Percentiles rank a stretch among this genome's conserved stretches.
Evolutionary conservation across 306 rosid species (phyloP).

Genomic region (Oxytropis ochrocephala): DNA sequence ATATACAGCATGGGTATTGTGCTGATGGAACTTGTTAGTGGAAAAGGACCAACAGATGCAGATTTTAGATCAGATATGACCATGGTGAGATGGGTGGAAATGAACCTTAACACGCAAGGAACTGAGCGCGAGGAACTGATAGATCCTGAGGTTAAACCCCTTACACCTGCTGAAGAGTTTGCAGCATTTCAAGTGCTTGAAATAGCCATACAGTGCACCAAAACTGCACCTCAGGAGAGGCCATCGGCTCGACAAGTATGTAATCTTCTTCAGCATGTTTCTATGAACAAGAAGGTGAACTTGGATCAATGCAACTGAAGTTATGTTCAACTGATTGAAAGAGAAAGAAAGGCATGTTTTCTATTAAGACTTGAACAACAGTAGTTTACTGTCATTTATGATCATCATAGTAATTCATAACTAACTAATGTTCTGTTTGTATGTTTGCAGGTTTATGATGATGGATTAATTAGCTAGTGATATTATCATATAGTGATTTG

Average conservation of each 20-base stretch:
- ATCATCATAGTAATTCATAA: too few relatives aligned
- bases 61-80: conserved; percentile 58
- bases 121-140: conserved; percentile 41
- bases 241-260: conserved; percentile 69
- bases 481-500: too few relatives aligned
- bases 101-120: conserved; percentile 34
- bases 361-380: too few relatives aligned
- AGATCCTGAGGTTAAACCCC: conserved; percentile 52
- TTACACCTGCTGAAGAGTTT: conserved; percentile 47
- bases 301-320: conserved; percentile 16
- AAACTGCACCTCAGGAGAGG: conserved; percentile 65
- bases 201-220: conserved; percentile 76
- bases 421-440: too few relatives aligned
- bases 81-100: conserved; percentile 95
- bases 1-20: conserved; percentile 92
- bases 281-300: conserved; percentile 37
- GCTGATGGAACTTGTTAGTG: conserved; percentile 82
- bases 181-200: conserved; percentile 85
- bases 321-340: neutral
- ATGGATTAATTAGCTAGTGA: too few relatives aligned
- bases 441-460: too few relatives aligned
- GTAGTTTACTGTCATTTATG: too few relatives aligned
- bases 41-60: conserved; percentile 70
- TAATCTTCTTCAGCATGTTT: conserved; percentile 57
- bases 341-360: too few relatives aligned